phyloP scores from a whole-genome alignment of 2,329 filamentous ascomycete species.

The Fusarium sp. region DNA sequence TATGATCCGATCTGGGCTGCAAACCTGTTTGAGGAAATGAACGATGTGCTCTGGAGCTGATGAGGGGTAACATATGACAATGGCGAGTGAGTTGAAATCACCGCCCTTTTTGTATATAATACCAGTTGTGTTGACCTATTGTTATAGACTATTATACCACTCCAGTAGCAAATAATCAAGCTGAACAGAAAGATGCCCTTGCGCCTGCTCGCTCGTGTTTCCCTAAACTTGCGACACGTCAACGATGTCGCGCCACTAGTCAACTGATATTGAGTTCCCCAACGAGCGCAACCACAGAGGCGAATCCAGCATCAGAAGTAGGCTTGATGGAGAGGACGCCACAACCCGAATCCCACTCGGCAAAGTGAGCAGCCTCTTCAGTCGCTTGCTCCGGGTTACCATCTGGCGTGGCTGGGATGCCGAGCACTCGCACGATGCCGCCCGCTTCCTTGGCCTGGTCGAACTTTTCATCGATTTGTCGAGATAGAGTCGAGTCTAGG shows the following conservation, averaged over 20 bases:
- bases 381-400: constrained; percentile 24
- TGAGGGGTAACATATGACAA: neutral
- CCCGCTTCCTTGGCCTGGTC: constrained; percentile 15
- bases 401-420: constrained; percentile 29
- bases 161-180: neutral
- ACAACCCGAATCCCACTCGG: constrained; percentile 23
- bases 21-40: constrained; percentile 12
- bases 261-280: constrained; percentile 20
- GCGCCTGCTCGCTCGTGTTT: neutral
- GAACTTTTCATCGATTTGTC: constrained; percentile 17
- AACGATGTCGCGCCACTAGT: neutral
- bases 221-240: neutral
- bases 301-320: constrained; percentile 26
- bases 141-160: neutral
- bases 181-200: neutral
- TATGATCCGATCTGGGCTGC: constrained; percentile 6
- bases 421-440: constrained; percentile 26
- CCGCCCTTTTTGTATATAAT: neutral
- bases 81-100: neutral
- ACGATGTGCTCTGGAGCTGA: constrained; percentile 6
- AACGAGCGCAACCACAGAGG: constrained; percentile 32
- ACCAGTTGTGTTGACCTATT: neutral
- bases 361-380: constrained; percentile 27
- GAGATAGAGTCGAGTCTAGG: neutral
- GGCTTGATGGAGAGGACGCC: constrained; percentile 18